Evolutionary conservation across 495 filamentous ascomycete genomes (phyloP), one percentile per base, ranked within the genome.

Genomic region (Alectoria sarmentosa): DNA sequence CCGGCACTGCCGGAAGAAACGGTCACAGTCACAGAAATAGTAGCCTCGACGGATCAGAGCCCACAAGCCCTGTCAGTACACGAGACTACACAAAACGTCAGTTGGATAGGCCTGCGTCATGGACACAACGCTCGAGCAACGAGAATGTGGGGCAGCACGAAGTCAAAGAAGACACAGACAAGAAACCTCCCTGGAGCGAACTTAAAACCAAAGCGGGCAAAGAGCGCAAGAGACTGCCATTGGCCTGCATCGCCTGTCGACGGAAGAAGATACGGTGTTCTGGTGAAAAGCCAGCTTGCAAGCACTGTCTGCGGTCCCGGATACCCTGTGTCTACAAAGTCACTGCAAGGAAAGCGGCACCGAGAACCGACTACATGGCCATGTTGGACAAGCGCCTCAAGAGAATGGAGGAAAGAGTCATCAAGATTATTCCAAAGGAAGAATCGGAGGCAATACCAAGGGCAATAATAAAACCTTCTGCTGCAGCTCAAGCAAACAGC

Each of bases 311-410:
- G 64, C 83, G 92, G 60, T 96, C 91, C 62, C 84, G 94, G 48
- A 96, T 96, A 69, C 93, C 94, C 8, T 98, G 94, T 73, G 91
- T 98, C n/a, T 98, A 98, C 81, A 98, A 98, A 71, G 90, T 96
- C 55, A 96, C 93, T 0, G 91, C 92, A 14, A 81, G 94, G 66
- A 98, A 97, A 73, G 92, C 92, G 4, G 91, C 92, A n/a, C 93
- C 94, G 44, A 83, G 94, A 63, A 96, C 93, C 21, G 94, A 98
- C 74, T 98, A 98, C 75, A 98, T 98, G 94, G 93, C 93, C 21
- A 98, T 96, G 93, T 76, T 98, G 67, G 94, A 98, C 74, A 95
- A 96, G 74, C 80, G 93, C 62, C 73, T 94, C 64, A 93, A 91
- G 77, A 79, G 92, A 60, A 98, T 98, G 94, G 94, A 98, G 75